Conservation (phyloP, 2,329 filamentous ascomycete genomes). For the Calonectria pseudoreteaudii region DNA sequence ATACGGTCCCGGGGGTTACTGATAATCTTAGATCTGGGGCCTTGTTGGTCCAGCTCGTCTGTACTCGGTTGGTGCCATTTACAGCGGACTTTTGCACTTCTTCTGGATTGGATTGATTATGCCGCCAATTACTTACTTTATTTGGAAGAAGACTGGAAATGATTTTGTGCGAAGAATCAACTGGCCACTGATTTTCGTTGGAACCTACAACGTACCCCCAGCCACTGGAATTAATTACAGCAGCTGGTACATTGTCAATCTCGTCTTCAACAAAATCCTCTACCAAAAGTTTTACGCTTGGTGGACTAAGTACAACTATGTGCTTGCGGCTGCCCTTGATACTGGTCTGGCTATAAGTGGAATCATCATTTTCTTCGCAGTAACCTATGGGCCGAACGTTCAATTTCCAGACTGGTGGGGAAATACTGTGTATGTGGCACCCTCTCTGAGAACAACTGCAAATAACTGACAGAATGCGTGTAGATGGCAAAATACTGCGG, state of each 20-base stretch:
- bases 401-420: conserved; percentile 24
- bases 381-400: conserved; percentile 19
- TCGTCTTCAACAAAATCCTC: conserved; percentile 15
- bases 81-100: conserved; percentile 13
- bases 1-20: no score
- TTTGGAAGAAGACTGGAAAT: conserved; percentile 15
- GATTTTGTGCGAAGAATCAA: conserved; percentile 14
- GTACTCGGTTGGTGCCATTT: conserved; percentile 16
- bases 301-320: conserved; percentile 23
- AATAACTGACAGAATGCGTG: neutral
- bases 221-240: conserved; percentile 22
- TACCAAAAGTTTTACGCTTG: conserved; percentile 13
- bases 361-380: conserved; percentile 17
- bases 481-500: conserved; percentile 21
- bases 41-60: conserved; percentile 16
- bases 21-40: conserved; percentile 10
- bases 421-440: conserved; percentile 17
- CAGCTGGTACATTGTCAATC: conserved; percentile 19
- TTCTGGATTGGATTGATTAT: conserved; percentile 22
- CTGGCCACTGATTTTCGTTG: conserved; percentile 19
- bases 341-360: conserved; percentile 17
- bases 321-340: conserved; percentile 18
- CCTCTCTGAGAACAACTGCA: neutral
- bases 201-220: conserved; percentile 14
- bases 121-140: conserved; percentile 12